Evolutionary conservation across 768 basidiomycete genomes (phyloP).

Genomic region (Termitomyces titanicus): DNA sequence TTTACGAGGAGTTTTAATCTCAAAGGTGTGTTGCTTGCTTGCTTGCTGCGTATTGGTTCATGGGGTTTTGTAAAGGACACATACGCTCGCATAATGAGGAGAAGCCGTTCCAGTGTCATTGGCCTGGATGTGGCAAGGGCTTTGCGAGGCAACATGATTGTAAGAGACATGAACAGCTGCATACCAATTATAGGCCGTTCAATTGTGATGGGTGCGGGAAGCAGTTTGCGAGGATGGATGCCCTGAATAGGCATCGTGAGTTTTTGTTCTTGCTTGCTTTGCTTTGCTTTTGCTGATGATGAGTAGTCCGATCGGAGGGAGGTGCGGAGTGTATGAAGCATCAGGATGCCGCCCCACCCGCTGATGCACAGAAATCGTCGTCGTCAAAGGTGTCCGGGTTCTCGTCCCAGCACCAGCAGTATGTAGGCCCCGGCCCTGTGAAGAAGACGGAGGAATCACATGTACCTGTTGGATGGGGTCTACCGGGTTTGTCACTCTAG

Average conservation of each 20-base stretch:
- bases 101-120: conserved; percentile 91
- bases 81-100: conserved; percentile 93
- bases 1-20: conserved; percentile 93
- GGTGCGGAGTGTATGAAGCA: conserved; percentile 67
- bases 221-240: conserved; percentile 94
- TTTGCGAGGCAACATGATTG: conserved; percentile 96
- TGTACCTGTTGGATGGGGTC: too few species aligned
- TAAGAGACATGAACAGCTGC: conserved; percentile 93
- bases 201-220: conserved; percentile 91
- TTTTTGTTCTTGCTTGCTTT: conserved; percentile 16
- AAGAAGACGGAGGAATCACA: too few species aligned
- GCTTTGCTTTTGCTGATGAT: neutral
- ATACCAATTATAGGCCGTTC: conserved; percentile 90
- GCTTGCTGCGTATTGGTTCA: neutral
- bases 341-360: too few species aligned
- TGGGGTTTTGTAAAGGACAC: too few species aligned
- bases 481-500: too few species aligned
- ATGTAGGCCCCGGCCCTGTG: neutral
- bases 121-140: conserved; percentile 92
- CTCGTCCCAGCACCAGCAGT: neutral
- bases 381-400: too few species aligned
- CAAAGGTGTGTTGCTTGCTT: conserved; percentile 52
- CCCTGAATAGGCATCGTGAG: conserved; percentile 89
- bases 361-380: too few species aligned
- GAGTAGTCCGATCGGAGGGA: conserved; percentile 72